phyloP scores from a whole-genome alignment of 2,329 filamentous ascomycete genomes.

The Aspergillus aculeatinus region DNA sequence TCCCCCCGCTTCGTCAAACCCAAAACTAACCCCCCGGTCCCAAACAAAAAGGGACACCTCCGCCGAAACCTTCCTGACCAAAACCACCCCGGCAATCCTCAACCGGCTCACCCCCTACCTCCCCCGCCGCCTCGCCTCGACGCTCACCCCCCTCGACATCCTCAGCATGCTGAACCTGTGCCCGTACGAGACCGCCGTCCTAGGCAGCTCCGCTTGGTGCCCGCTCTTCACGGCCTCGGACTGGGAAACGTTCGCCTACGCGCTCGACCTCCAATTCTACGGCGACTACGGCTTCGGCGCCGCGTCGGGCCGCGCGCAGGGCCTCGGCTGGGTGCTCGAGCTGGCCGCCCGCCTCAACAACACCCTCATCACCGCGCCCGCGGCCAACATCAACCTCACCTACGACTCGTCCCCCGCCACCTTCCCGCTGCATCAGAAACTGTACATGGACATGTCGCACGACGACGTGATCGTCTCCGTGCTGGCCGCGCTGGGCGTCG shows the following conservation, averaged over 20 bases:
- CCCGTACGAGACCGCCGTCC: constrained; percentile 54
- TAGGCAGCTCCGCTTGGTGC: constrained; percentile 55
- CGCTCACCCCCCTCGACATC: constrained; percentile 52
- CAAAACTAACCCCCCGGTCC: constrained; percentile 5
- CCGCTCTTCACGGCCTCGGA: constrained; percentile 55
- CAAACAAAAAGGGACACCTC: constrained; percentile 19
- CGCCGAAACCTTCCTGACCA: constrained; percentile 44
- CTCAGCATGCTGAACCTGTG: constrained; percentile 56
- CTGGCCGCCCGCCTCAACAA: constrained; percentile 50
- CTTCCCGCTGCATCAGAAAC: constrained; percentile 50
- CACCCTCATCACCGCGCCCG: constrained; percentile 49
- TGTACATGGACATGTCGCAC: constrained; percentile 56
- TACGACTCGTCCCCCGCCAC: constrained; percentile 46
- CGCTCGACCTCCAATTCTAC: constrained; percentile 53
- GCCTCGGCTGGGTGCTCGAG: constrained; percentile 55
- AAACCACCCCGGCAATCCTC: constrained; percentile 49
- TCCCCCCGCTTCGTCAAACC: background rate
- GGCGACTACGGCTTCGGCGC: constrained; percentile 49
- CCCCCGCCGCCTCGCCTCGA: constrained; percentile 48
- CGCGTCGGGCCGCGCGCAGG: constrained; percentile 53
- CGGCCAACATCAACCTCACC: constrained; percentile 54
- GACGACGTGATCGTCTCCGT: constrained; percentile 54
- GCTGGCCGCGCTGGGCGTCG: constrained; percentile 53
- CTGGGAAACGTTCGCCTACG: constrained; percentile 56
- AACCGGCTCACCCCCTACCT: constrained; percentile 49